Base-by-base conservation (phyloP, 768 basidiomycete species). In the Pleurotus platypus region DNA sequence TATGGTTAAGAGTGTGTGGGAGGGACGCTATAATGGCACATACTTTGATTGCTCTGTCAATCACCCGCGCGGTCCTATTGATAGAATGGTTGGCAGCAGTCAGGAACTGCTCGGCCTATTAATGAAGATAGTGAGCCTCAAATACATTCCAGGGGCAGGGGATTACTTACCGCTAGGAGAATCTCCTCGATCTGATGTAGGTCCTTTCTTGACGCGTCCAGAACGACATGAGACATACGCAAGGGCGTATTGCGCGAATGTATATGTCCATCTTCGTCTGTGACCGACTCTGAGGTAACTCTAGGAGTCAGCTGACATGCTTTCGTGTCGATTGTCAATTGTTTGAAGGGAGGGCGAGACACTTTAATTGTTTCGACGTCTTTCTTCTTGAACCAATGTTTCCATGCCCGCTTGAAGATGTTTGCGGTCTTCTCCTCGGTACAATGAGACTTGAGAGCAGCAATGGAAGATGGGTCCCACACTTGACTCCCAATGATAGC, bases 61-160 rank as follows among this genome's bases (percentile, higher is more conserved):
- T 75, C 9, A 86, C 76, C 26, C 81, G 74, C 57, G 86, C 85
- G 3, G 80, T 77, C 53, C 85, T 77, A 30, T 76, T 72, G 26
- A 86, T 76, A n/a, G 79, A 82, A 54, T 81, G 81, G 58, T 77
- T 75, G 16, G 83, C 78, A 24, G 78, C 70, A 26, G 77, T 69
- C 56, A 86, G 75, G 63, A 82, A 78, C 58, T 84, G 75, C 48
- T 85, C 81, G 13, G 82, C 81, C 84, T 87, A 57, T 30, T 48
- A 55, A 61, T 22, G 18, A 42, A 38, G 39, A 39, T 49, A 57
- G 54, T 56, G 27, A 56, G 43, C 30, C 15, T 26, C 16, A 11
- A 13, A n/a, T 35, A 35, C 27, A 18, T 35, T 39, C 22, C 54
- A 49, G 16, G 57, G 56, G 46, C 47, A 56, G 50, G 39, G 42